Conservation (phyloP, 2,329 filamentous ascomycete genomes). For the Alternaria sp. region DNA sequence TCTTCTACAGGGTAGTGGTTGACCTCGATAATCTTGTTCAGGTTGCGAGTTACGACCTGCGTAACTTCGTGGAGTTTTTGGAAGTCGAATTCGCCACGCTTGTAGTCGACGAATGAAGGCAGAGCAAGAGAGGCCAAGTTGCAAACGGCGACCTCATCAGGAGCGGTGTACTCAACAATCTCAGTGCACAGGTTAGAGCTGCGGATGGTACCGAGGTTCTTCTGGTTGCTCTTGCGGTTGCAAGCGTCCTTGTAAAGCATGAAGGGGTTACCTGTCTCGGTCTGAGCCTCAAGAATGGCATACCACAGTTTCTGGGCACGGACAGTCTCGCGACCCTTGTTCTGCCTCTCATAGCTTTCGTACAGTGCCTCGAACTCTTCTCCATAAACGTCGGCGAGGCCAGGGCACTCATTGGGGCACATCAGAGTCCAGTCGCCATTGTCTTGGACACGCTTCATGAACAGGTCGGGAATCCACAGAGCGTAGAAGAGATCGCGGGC, state of each 20-base stretch:
- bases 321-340: slow-evolving; percentile 86
- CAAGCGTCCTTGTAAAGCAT: slow-evolving; percentile 99
- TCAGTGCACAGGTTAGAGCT: slow-evolving; percentile 99
- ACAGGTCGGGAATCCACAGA: slow-evolving; percentile 97
- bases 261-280: slow-evolving; percentile 98
- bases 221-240: slow-evolving; percentile 99
- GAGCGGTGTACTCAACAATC: slow-evolving; percentile 96
- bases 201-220: slow-evolving; percentile 97
- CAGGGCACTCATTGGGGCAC: slow-evolving; percentile 96
- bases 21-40: slow-evolving; percentile 98
- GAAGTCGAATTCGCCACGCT: slow-evolving; percentile 88
- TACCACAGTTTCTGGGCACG: slow-evolving; percentile 99
- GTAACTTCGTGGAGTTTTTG: slow-evolving; percentile 94
- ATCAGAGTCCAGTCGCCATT: slow-evolving; percentile 98
- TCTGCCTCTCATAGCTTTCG: slow-evolving; percentile 85
- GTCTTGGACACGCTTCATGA: slow-evolving; percentile 99
- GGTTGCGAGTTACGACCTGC: slow-evolving; percentile 89
- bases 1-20: slow-evolving; percentile 98
- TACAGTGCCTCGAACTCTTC: slow-evolving; percentile 97
- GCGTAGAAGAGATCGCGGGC: slow-evolving; percentile 97
- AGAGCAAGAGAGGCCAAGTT: slow-evolving; percentile 95
- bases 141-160: slow-evolving; percentile 98
- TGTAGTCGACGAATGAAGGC: slow-evolving; percentile 88
- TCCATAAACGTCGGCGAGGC: slow-evolving; percentile 94
- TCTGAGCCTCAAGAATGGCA: slow-evolving; percentile 96